A percentile compares a stretch with the other conserved stretches of the same genome.
Conservation (phyloP, 2,329 filamentous ascomycete species). For the Alternaria triticimaculans region DNA sequence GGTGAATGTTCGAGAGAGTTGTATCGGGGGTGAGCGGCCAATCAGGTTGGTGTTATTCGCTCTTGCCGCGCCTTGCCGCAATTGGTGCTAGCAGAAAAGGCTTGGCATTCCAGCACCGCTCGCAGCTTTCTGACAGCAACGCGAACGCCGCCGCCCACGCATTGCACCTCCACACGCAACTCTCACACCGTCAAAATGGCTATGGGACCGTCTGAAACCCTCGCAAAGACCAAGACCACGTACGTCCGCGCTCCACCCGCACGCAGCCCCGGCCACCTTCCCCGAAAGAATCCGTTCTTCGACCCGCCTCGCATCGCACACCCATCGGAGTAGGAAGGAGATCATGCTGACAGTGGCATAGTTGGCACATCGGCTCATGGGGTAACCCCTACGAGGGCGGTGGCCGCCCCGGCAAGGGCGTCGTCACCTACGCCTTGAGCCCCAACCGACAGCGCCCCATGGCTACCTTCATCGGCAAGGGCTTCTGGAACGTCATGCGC, state of each 20-base stretch:
- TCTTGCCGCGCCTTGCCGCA: neutral
- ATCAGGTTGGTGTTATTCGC: neutral
- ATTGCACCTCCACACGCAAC: slow-evolving; percentile 24
- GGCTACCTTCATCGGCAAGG: slow-evolving; percentile 77
- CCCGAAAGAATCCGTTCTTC: slow-evolving; percentile 9
- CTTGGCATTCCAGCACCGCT: slow-evolving; percentile 22
- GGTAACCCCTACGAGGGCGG: slow-evolving; percentile 50
- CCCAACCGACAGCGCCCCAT: slow-evolving; percentile 89
- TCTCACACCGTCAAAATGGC: slow-evolving; percentile 36
- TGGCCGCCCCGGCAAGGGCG: slow-evolving; percentile 62
- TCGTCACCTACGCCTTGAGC: slow-evolving; percentile 75
- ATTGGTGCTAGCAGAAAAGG: slow-evolving; percentile 1
- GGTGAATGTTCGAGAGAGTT: neutral
- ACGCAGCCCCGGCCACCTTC: neutral
- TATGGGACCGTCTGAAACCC: slow-evolving; percentile 35
- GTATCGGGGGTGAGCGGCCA: neutral
- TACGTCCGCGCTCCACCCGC: slow-evolving; percentile 26
- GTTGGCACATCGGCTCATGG: slow-evolving; percentile 48
- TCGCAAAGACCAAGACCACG: slow-evolving; percentile 37
- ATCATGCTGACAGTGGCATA: slow-evolving; percentile 26
- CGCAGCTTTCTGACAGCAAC: slow-evolving; percentile 22
- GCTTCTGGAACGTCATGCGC: slow-evolving; percentile 95
- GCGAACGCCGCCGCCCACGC: slow-evolving; percentile 23
- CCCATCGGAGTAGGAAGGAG: slow-evolving; percentile 8
- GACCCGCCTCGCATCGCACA: slow-evolving; percentile 9